Conservation (phyloP, 768 basidiomycete species). For the Amanita exitialis region DNA sequence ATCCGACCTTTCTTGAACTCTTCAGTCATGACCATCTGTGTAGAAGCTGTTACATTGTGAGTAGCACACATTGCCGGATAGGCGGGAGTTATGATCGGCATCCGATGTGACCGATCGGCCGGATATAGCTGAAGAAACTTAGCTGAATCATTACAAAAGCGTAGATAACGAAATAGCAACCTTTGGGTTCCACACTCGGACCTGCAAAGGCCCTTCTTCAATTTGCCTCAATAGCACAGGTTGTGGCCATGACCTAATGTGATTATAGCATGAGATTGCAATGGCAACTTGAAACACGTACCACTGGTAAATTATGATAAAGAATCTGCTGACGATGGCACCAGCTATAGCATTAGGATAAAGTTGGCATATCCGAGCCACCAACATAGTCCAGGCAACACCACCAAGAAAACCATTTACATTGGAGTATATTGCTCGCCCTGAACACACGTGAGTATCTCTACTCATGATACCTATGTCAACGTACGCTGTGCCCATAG, state of each 20-base stretch:
- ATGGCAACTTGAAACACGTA: constrained; percentile 22
- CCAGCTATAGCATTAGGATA: constrained; percentile 94
- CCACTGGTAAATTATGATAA: constrained; percentile 98
- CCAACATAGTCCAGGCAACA: constrained; percentile 97
- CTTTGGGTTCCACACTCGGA: constrained; percentile 97
- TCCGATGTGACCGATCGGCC: constrained; percentile 86
- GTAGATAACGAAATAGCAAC: constrained; percentile 23
- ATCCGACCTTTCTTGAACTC: constrained; percentile 83
- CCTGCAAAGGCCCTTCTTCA: constrained; percentile 87
- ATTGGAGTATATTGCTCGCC: constrained; percentile 95
- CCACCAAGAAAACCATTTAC: constrained; percentile 97
- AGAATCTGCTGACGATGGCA: constrained; percentile 94
- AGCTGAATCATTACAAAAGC: neutral
- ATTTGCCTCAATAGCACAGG: constrained; percentile 97
- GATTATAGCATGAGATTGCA: constrained; percentile 4
- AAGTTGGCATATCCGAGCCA: constrained; percentile 98
- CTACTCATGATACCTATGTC: neutral
- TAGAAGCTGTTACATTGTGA: constrained; percentile 94
- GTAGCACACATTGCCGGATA: constrained; percentile 99
- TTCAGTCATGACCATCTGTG: constrained; percentile 91
- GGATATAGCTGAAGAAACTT: constrained; percentile 64
- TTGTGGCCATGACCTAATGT: constrained; percentile 90
- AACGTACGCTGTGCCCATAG: constrained; percentile 89
- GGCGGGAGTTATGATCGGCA: constrained; percentile 99
- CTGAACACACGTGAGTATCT: constrained; percentile 27